Conservation (phyloP, 2,329 filamentous ascomycete species). For the Albifimbria verrucaria region DNA sequence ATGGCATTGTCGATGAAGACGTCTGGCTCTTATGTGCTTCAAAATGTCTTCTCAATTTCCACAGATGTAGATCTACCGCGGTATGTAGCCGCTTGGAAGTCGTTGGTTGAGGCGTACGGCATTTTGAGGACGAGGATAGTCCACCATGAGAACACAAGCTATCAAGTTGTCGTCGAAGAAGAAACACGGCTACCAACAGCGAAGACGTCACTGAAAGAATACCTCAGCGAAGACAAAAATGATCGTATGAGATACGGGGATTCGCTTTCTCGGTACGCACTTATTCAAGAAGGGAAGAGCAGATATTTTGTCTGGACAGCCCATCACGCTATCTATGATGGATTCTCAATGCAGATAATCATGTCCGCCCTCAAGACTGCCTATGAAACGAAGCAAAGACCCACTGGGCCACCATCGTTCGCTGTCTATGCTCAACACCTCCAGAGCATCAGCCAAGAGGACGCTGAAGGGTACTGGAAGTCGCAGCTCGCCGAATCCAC, state of each 20-base stretch:
- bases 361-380: slow-evolving; percentile 4
- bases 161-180: slow-evolving; percentile 2
- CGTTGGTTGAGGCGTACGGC: too few relatives aligned
- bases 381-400: too few relatives aligned
- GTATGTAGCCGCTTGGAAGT: slow-evolving; percentile 1
- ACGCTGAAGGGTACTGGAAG: too few relatives aligned
- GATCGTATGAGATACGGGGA: slow-evolving; percentile 7
- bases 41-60: not conserved
- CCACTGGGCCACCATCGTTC: too few relatives aligned
- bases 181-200: not conserved
- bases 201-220: not conserved
- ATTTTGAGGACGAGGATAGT: slow-evolving; percentile 8
- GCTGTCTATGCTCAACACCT: too few relatives aligned
- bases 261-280: slow-evolving; percentile 5
- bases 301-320: slow-evolving; percentile 12
- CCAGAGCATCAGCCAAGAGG: too few relatives aligned
- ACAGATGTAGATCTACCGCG: not conserved
- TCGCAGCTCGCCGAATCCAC: too few relatives aligned
- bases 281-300: slow-evolving; percentile 1
- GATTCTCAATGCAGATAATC: slow-evolving; percentile 8
- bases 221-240: slow-evolving; percentile 3
- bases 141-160: not conserved
- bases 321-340: slow-evolving; percentile 15
- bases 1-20: slow-evolving; percentile 1
- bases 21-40: not conserved